These are phyloP conservation scores for Geotrichum citri-aurantii DNA, from an alignment of 1,139 yeast genomes.

Conservation along the genomic window DNA sequence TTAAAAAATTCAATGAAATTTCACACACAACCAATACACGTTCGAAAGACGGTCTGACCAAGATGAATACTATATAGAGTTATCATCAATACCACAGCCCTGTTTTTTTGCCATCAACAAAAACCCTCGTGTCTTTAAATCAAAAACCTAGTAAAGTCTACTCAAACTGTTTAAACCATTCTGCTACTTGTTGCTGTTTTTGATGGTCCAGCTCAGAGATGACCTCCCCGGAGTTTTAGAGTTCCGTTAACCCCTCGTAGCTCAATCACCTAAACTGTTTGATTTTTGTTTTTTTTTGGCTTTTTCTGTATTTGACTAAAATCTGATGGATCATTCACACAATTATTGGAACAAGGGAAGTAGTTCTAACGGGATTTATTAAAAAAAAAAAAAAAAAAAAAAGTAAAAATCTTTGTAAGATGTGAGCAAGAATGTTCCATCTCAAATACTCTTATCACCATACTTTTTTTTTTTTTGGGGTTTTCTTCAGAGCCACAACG, in stretches of 20 bases:
- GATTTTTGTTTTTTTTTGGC: not conserved
- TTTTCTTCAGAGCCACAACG: too few species aligned
- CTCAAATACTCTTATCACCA: too few species aligned
- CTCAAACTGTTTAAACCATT: too few species aligned
- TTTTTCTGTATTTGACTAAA: not conserved
- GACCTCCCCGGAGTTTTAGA: not conserved
- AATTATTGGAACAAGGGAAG: not conserved
- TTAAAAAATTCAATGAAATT: not conserved
- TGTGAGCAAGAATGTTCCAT: too few species aligned
- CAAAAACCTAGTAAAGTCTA: too few species aligned
- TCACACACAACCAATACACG: too few species aligned
- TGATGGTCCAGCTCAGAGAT: not conserved
- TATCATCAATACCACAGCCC: too few species aligned
- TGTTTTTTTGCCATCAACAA: not conserved
- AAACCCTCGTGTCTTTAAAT: too few species aligned
- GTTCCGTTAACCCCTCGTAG: not conserved
- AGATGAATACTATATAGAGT: too few species aligned
- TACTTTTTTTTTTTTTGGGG: too few species aligned
- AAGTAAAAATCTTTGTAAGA: not conserved
- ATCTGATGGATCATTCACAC: not conserved
- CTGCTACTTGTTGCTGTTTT: not conserved
- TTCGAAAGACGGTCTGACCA: too few species aligned
- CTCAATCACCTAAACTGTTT: not conserved
- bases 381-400: not conserved
- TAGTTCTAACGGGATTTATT: not conserved